Base-by-base conservation (phyloP, 2,329 filamentous ascomycete species). In the Fusarium humuli region DNA sequence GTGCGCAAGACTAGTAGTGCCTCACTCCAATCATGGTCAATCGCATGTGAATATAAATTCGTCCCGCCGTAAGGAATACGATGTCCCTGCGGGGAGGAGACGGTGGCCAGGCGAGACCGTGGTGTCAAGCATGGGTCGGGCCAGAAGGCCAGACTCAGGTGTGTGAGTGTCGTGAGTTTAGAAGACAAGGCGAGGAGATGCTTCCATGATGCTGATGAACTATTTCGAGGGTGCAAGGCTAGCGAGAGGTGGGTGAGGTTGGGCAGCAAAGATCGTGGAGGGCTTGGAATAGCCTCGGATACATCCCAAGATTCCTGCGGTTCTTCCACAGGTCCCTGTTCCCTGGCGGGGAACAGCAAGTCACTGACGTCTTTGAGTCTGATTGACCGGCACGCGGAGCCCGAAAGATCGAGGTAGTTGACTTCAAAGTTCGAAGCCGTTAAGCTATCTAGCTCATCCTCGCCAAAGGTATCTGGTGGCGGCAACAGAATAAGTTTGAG, bases 81-180 rank as follows among this genome's bases (percentile, higher is more conserved):
- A 30, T 73, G 79, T 29, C 82, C 85, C 32, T 82, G 77, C 7
- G 81, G 79, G 7, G 84, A 83, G 2, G 81, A 77, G 4, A 89
- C 77, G 3, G 84, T 83, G 1, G 85, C 78, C 27, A 80, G 80
- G 61, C 81, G 83, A 9, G 87, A 83, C 68, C 86, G 85, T 11
- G 86, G 86, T 3, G 87, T 87, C n/a, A 88, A 78, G 18, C 83
- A 83, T 3, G 89, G 89, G 52, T 84, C 83, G 2, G 89, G 88
- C 89, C 89, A 91, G 74, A 85, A 86, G 18, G 88, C 87, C 9
- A 91, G 81, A 68, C 85, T 88, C 42, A 91, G 80, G 71, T 91
- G 88, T 3, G 88, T 91, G 41, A 91, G 77, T 16, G 81, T 83
- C 1, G 82, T 82, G 9, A 89, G 76, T 69, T 85, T 87, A 13